Conservation (phyloP, 352 stramenopile species). For the Phytopythium helicoides region DNA sequence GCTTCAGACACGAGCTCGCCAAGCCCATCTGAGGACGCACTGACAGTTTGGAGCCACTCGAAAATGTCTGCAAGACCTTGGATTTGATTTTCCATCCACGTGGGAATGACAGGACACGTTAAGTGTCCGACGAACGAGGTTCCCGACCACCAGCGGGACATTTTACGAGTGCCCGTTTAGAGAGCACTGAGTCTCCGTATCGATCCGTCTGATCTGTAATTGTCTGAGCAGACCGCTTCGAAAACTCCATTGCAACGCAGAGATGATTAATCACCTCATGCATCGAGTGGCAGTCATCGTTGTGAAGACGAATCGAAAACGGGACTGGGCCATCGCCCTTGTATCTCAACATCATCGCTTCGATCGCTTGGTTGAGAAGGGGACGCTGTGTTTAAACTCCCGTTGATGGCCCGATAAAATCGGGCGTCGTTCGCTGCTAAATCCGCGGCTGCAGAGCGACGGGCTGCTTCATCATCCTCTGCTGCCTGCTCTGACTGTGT, state of each 20-base stretch:
- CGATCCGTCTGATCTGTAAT: conserved; percentile 61
- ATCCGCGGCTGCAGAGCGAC: not conserved
- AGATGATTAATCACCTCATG: conserved; percentile 74
- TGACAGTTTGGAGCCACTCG: conserved; percentile 75
- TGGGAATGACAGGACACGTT: conserved; percentile 69
- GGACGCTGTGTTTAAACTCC: not conserved
- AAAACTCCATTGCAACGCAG: conserved; percentile 46
- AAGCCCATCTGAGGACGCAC: conserved; percentile 65
- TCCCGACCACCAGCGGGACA: conserved; percentile 45
- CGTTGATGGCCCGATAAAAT: too few relatives aligned
- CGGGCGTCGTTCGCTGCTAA: too few relatives aligned
- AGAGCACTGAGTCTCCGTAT: conserved; percentile 49
- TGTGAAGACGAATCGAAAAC: conserved; percentile 78
- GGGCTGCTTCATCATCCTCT: conserved; percentile 5
- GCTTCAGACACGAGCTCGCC: conserved; percentile 67
- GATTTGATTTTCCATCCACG: conserved; percentile 72
- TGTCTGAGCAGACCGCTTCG: conserved; percentile 43
- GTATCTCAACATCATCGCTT: conserved; percentile 1
- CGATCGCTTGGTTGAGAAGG: not conserved
- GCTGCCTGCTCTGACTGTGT: conserved; percentile 31
- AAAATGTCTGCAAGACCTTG: conserved; percentile 45
- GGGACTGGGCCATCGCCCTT: conserved; percentile 7
- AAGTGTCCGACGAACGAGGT: conserved; percentile 56
- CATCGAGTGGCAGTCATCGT: conserved; percentile 81
- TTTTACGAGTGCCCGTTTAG: conserved; percentile 38